These are phyloP conservation scores for Darksidea phi DNA, from an alignment of 495 filamentous ascomycete genomes.

Conservation along the genomic window DNA sequence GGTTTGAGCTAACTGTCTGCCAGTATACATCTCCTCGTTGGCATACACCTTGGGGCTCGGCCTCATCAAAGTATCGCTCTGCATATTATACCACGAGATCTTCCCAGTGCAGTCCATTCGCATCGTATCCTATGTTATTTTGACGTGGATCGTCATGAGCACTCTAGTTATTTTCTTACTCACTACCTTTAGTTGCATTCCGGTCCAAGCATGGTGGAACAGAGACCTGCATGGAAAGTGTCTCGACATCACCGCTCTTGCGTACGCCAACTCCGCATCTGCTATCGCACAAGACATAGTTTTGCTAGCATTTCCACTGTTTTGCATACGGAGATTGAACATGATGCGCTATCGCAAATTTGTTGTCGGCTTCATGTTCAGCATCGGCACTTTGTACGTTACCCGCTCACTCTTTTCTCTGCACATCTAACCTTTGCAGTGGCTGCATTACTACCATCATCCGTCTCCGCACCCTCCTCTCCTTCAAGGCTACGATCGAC, in stretches of 20 bases:
- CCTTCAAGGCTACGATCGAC: constrained; percentile 16
- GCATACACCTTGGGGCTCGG: constrained; percentile 9
- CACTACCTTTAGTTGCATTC: constrained; percentile 12
- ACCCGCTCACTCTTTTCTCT: background rate
- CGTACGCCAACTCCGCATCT: constrained; percentile 8
- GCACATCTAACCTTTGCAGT: background rate
- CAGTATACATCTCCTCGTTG: constrained; percentile 13
- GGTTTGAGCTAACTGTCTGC: background rate
- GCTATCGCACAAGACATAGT: constrained; percentile 19
- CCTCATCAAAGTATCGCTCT: constrained; percentile 17
- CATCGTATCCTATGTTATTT: background rate
- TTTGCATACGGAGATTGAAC: constrained; percentile 9
- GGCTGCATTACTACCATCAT: constrained; percentile 20
- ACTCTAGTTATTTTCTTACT: constrained; percentile 1
- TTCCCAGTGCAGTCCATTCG: constrained; percentile 2
- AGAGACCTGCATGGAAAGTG: constrained; percentile 13
- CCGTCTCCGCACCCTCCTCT: constrained; percentile 13
- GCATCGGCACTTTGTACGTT: constrained; percentile 17
- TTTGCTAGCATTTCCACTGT: constrained; percentile 9
- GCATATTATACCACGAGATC: constrained; percentile 21
- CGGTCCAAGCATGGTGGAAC: constrained; percentile 14
- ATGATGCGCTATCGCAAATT: constrained; percentile 16
- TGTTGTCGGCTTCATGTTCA: constrained; percentile 19
- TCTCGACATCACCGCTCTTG: constrained; percentile 12
- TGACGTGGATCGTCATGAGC: constrained; percentile 1